Evolutionary conservation across 2,329 filamentous ascomycete species (phyloP).

Genomic region (Elsinoe ampelina): DNA sequence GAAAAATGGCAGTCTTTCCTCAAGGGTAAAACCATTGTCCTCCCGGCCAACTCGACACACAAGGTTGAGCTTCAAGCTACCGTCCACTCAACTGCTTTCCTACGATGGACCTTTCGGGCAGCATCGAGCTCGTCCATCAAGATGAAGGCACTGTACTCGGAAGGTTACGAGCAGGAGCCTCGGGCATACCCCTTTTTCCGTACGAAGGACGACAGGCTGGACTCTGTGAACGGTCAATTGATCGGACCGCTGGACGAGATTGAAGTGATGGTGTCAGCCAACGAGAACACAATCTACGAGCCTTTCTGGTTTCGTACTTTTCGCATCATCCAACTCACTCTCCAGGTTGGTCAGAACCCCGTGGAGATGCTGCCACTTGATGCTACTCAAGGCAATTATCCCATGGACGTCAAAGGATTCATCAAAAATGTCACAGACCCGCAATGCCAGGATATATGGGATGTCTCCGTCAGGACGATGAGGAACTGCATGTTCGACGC

Average conservation of each 20-base stretch:
- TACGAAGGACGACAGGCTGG: conserved; percentile 30
- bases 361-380: conserved; percentile 23
- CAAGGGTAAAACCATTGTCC: background rate
- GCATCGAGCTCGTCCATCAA: background rate
- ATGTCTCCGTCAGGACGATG: conserved; percentile 26
- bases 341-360: conserved; percentile 15
- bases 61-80: background rate
- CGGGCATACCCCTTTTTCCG: conserved; percentile 33
- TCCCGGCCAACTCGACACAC: background rate
- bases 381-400: conserved; percentile 31
- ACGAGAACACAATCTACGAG: conserved; percentile 22
- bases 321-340: conserved; percentile 26
- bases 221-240: conserved; percentile 25
- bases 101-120: background rate
- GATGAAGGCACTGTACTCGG: conserved; percentile 25
- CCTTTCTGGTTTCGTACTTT: conserved; percentile 37
- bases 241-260: conserved; percentile 33
- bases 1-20: background rate
- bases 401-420: conserved; percentile 25
- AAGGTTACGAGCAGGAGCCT: conserved; percentile 29
- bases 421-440: conserved; percentile 18
- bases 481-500: conserved; percentile 29
- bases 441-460: conserved; percentile 17
- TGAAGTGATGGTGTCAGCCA: conserved; percentile 20
- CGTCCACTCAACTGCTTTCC: background rate